These are phyloP conservation scores for Citeromyces hawaiiensis DNA, from an alignment of 1,139 yeast species.

Conservation along the genomic window DNA sequence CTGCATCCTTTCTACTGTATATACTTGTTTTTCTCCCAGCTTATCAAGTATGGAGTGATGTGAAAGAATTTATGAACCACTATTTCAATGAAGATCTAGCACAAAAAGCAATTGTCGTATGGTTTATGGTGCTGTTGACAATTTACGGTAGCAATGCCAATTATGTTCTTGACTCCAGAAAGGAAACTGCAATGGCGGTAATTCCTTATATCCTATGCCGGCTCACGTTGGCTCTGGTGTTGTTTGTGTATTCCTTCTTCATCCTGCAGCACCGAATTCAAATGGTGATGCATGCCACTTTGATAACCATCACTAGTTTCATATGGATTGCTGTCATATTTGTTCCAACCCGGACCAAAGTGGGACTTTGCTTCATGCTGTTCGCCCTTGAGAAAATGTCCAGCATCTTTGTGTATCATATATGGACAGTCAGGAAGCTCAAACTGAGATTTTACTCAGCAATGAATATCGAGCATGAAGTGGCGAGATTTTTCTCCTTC, in stretches of 20 bases:
- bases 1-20: slow-evolving; percentile 33
- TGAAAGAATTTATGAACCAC: slow-evolving; percentile 52
- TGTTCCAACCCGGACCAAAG: slow-evolving; percentile 29
- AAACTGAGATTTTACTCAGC: slow-evolving; percentile 40
- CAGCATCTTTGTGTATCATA: slow-evolving; percentile 27
- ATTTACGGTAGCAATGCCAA: slow-evolving; percentile 38
- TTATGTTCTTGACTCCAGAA: slow-evolving; percentile 20
- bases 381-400: slow-evolving; percentile 27
- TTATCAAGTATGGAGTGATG: slow-evolving; percentile 53
- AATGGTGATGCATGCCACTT: slow-evolving; percentile 26
- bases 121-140: slow-evolving; percentile 39
- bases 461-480: slow-evolving; percentile 53
- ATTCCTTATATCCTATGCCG: slow-evolving; percentile 36
- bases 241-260: slow-evolving; percentile 31
- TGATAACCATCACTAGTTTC: slow-evolving; percentile 20
- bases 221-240: slow-evolving; percentile 20
- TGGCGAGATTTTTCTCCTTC: slow-evolving; percentile 45
- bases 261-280: slow-evolving; percentile 43
- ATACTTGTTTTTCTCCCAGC: slow-evolving; percentile 40
- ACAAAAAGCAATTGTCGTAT: slow-evolving; percentile 38
- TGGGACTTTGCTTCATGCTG: slow-evolving; percentile 30
- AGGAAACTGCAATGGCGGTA: slow-evolving; percentile 28
- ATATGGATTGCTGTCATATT: slow-evolving; percentile 36
- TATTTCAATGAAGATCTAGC: slow-evolving; percentile 49
- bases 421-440: slow-evolving; percentile 27